A percentile compares a stretch with the other conserved stretches of the same genome.
These are phyloP conservation scores for Hypoxylon sp. DNA, from an alignment of 2,329 filamentous ascomycete species.

Conservation along the genomic window DNA sequence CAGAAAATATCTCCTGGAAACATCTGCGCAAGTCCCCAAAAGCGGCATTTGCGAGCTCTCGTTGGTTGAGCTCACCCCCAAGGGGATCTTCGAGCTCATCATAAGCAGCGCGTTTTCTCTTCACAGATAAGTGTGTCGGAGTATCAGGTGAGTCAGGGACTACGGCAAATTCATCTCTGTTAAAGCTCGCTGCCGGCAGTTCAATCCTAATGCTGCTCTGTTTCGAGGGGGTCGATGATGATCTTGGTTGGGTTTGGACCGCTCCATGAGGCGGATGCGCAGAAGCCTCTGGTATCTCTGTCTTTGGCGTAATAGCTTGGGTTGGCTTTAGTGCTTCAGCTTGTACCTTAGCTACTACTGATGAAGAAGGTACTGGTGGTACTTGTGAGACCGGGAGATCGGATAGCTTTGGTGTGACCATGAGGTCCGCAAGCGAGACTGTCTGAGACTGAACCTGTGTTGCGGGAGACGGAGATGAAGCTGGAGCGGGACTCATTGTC, in stretches of 20 bases:
- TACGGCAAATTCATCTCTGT: constrained; percentile 67
- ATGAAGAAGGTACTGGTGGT: constrained; percentile 36
- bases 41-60: constrained; percentile 82
- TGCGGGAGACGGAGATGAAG: constrained; percentile 31
- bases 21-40: constrained; percentile 78
- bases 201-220: constrained; percentile 63
- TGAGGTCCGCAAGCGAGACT: constrained; percentile 52
- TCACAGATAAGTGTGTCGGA: constrained; percentile 63
- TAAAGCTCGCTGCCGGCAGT: constrained; percentile 60
- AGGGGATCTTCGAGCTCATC: constrained; percentile 70
- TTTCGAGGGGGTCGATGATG: constrained; percentile 40
- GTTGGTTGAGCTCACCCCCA: constrained; percentile 79
- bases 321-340: constrained; percentile 28
- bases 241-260: constrained; percentile 19
- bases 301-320: constrained; percentile 25
- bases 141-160: constrained; percentile 64
- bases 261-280: constrained; percentile 22
- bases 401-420: constrained; percentile 48
- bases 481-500: constrained; percentile 28
- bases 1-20: constrained; percentile 80
- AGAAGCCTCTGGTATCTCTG: constrained; percentile 27
- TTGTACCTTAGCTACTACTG: constrained; percentile 29
- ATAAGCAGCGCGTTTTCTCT: constrained; percentile 67
- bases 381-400: constrained; percentile 36
- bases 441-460: constrained; percentile 50